phyloP scores from a whole-genome alignment of 495 filamentous ascomycete species.

The Hypoxylon perforatum region DNA sequence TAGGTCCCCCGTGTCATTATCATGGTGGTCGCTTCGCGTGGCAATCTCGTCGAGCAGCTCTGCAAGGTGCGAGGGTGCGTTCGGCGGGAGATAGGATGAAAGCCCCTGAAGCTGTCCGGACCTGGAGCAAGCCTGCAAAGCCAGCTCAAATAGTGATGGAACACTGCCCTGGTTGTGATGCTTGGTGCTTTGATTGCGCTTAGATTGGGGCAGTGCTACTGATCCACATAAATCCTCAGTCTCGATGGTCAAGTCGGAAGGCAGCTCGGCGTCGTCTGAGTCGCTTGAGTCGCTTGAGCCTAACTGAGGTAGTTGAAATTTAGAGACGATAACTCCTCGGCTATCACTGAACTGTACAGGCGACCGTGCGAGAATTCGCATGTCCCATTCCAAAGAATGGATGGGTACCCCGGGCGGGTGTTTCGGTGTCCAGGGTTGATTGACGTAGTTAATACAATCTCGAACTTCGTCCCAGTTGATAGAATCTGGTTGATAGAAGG shows the following conservation, averaged over 20 bases:
- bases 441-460: too few species aligned
- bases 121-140: slow-evolving; percentile 56
- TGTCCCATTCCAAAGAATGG: too few species aligned
- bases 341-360: slow-evolving; percentile 48
- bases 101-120: slow-evolving; percentile 47
- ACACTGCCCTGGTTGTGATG: slow-evolving; percentile 40
- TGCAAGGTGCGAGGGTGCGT: slow-evolving; percentile 56
- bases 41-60: slow-evolving; percentile 55
- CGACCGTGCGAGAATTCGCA: slow-evolving; percentile 34
- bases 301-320: slow-evolving; percentile 30
- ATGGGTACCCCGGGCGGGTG: too few species aligned
- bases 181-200: background rate
- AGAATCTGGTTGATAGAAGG: slow-evolving; percentile 54
- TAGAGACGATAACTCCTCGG: slow-evolving; percentile 42
- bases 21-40: slow-evolving; percentile 53
- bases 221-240: slow-evolving; percentile 35
- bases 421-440: too few species aligned
- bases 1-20: slow-evolving; percentile 56
- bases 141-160: slow-evolving; percentile 69
- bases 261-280: slow-evolving; percentile 2
- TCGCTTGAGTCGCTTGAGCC: background rate
- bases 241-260: slow-evolving; percentile 11
- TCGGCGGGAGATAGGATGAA: slow-evolving; percentile 56
- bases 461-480: too few species aligned
- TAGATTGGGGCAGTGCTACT: slow-evolving; percentile 12